phyloP scores from a whole-genome alignment of 148 eudicot species.

The Camellia sinensis region DNA sequence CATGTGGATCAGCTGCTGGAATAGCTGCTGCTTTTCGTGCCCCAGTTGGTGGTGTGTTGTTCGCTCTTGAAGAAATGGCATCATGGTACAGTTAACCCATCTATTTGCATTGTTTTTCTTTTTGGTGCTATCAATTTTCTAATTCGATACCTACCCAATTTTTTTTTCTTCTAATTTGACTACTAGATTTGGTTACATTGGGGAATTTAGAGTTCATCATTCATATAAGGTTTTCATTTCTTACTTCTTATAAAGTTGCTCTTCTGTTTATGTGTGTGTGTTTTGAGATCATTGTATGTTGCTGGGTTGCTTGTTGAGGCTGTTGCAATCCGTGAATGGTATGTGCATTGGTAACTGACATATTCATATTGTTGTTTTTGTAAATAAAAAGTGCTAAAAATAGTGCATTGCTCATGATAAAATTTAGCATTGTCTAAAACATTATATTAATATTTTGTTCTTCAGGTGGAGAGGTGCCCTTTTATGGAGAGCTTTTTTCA shows the following conservation, averaged over 20 bases:
- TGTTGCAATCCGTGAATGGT: not conserved
- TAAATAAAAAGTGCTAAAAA: not conserved
- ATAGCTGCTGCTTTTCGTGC: slow-evolving; percentile 97
- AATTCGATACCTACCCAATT: not conserved
- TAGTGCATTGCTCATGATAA: not conserved
- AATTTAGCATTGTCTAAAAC: not conserved
- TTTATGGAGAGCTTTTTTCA: slow-evolving; percentile 90
- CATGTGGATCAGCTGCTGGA: slow-evolving; percentile 92
- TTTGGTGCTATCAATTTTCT: not conserved
- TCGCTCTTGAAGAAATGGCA: slow-evolving; percentile 97
- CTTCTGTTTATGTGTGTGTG: not conserved
- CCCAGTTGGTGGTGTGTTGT: slow-evolving; percentile 92
- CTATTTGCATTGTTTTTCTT: not conserved
- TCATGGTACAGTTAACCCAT: slow-evolving; percentile 59
- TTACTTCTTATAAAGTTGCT: not conserved
- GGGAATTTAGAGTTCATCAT: not conserved
- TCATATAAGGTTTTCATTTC: not conserved
- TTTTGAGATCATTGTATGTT: not conserved
- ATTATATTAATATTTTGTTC: not conserved
- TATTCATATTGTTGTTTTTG: not conserved
- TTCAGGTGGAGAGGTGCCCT: slow-evolving; percentile 98
- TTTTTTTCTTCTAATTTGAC: no score
- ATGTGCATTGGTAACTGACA: not conserved
- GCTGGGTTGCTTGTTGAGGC: not conserved
- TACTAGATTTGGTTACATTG: not conserved